A percentile compares a stretch with the other conserved stretches of the same genome.
Conservation (phyloP, 306 rosid genomes). For the Pyrus betulifolia region DNA sequence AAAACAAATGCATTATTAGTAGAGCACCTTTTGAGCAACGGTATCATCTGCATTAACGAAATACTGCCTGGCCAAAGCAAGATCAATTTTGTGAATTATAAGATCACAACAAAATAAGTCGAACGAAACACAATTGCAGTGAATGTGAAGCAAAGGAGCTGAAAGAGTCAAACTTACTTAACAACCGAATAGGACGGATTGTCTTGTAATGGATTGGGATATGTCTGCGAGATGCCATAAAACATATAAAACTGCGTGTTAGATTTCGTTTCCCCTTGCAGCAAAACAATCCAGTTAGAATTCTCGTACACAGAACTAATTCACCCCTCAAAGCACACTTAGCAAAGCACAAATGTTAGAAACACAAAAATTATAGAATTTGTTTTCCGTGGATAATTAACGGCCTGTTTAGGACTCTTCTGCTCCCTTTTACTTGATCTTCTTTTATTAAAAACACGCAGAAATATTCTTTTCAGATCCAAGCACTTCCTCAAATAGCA, state of each 20-base stretch:
- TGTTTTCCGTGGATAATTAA: too few relatives aligned
- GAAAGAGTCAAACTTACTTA: slow-evolving; percentile 24
- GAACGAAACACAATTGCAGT: background rate
- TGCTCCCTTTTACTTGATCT: too few relatives aligned
- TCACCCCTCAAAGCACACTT: too few relatives aligned
- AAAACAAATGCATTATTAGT: background rate
- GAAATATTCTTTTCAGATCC: too few relatives aligned
- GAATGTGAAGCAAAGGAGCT: background rate
- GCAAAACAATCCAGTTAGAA: background rate
- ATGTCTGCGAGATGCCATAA: slow-evolving; percentile 22
- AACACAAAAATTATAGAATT: too few relatives aligned
- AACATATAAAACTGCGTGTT: background rate
- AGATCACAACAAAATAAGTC: background rate
- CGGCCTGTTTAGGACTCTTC: too few relatives aligned
- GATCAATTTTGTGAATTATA: background rate
- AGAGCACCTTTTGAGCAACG: slow-evolving; percentile 38
- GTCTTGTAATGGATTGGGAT: slow-evolving; percentile 39
- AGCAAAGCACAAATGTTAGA: too few relatives aligned
- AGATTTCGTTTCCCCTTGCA: background rate
- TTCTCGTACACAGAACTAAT: background rate
- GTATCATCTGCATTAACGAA: slow-evolving; percentile 35
- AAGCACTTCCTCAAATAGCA: too few relatives aligned
- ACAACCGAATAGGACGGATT: slow-evolving; percentile 46
- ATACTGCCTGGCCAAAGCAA: slow-evolving; percentile 26
- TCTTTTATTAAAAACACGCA: too few relatives aligned